Evolutionary conservation across 192 early-diverging fungal species (phyloP).

Genomic region (Geranomyces michiganensis): DNA sequence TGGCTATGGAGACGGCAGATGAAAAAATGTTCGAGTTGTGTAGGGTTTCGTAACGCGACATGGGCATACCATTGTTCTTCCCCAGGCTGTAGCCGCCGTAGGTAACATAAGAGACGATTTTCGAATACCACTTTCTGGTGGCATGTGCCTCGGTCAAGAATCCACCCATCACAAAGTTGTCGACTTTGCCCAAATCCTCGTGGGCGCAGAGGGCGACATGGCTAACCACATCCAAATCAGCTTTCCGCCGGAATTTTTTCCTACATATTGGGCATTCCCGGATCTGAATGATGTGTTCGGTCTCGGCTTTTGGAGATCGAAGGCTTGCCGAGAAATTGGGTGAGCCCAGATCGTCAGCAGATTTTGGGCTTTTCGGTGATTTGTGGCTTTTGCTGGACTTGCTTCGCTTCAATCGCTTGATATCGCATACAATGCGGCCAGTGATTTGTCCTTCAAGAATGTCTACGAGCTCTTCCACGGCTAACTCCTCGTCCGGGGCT

Average conservation of each 20-base stretch:
- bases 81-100: slow-evolving; percentile 65
- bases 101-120: slow-evolving; percentile 66
- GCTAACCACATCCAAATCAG: slow-evolving; percentile 73
- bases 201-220: slow-evolving; percentile 76
- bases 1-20: slow-evolving; percentile 46
- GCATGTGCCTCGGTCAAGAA: slow-evolving; percentile 78
- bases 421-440: slow-evolving; percentile 32
- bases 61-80: slow-evolving; percentile 49
- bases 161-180: slow-evolving; percentile 72
- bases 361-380: not conserved
- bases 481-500: slow-evolving; percentile 61
- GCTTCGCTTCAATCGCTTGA: slow-evolving; percentile 1
- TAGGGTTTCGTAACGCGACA: slow-evolving; percentile 19
- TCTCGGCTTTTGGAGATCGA: slow-evolving; percentile 18
- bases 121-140: slow-evolving; percentile 69
- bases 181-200: slow-evolving; percentile 67
- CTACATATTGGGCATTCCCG: slow-evolving; percentile 73
- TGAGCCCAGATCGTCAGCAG: not conserved
- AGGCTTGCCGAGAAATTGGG: not conserved
- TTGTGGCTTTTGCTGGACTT: slow-evolving; percentile 11
- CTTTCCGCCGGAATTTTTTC: slow-evolving; percentile 51
- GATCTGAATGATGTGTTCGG: slow-evolving; percentile 66
- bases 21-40: not conserved
- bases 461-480: slow-evolving; percentile 64
- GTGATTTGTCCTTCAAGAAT: slow-evolving; percentile 59